These are phyloP conservation scores for Blastobotrys robertii DNA, from an alignment of 805 yeast genomes.

Conservation along the genomic window DNA sequence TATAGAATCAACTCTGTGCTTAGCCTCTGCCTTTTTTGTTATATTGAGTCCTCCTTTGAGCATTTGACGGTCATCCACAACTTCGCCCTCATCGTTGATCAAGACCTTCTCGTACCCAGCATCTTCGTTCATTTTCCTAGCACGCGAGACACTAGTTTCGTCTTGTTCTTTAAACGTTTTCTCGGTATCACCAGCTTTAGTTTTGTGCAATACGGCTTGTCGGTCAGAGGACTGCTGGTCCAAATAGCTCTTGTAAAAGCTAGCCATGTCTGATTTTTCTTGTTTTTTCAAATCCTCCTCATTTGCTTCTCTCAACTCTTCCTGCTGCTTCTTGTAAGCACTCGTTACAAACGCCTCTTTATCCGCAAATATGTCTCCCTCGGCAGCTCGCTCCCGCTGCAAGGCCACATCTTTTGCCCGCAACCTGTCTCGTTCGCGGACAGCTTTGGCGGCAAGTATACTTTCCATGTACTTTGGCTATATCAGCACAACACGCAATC, in stretches of 20 bases:
- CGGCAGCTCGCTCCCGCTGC: conserved; percentile 32
- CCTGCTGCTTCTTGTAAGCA: conserved; percentile 35
- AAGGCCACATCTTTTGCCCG: conserved; percentile 30
- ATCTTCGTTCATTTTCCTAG: conserved; percentile 10
- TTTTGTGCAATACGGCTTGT: background rate
- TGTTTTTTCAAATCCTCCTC: conserved; percentile 11
- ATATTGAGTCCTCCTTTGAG: conserved; percentile 21
- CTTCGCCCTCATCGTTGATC: conserved; percentile 20
- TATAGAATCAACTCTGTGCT: background rate
- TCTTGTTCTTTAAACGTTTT: conserved; percentile 4
- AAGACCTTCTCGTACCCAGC: conserved; percentile 17
- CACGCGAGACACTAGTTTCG: conserved; percentile 13
- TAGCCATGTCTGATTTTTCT: conserved; percentile 11
- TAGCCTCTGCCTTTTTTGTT: conserved; percentile 3
- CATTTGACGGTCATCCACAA: conserved; percentile 22
- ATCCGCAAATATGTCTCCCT: conserved; percentile 30
- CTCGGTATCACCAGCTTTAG: conserved; percentile 1
- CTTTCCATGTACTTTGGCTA: conserved; percentile 32
- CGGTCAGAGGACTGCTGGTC: conserved; percentile 12
- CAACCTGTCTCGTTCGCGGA: conserved; percentile 38
- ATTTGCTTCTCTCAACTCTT: conserved; percentile 20
- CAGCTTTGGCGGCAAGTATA: conserved; percentile 36
- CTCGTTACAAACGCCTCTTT: conserved; percentile 41
- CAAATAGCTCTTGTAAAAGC: conserved; percentile 15
- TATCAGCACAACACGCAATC: background rate